These are phyloP conservation scores for Fusarium incarnatum DNA, from an alignment of 2,329 filamentous ascomycete species.

Conservation along the genomic window DNA sequence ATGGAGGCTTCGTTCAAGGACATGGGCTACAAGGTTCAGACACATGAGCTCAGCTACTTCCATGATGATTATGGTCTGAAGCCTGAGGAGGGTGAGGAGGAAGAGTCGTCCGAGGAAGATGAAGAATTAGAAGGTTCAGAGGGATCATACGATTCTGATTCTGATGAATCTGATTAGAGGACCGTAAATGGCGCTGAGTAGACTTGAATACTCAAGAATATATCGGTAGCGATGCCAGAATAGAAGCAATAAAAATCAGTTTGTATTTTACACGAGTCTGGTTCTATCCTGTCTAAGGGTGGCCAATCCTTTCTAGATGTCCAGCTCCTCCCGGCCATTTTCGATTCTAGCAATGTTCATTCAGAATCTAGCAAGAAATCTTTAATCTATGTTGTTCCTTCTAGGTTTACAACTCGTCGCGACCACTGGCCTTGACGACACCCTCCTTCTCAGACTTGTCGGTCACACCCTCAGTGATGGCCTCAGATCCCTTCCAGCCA, in stretches of 20 bases:
- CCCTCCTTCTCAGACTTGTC: conserved; percentile 55
- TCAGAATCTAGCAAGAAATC: not conserved
- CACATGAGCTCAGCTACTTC: conserved; percentile 81
- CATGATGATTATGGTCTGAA: conserved; percentile 90
- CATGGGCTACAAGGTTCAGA: conserved; percentile 82
- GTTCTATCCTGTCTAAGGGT: conserved; percentile 27
- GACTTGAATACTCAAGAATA: conserved; percentile 27
- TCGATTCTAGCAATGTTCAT: conserved; percentile 3
- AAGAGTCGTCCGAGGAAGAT: conserved; percentile 62
- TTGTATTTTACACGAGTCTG: conserved; percentile 40
- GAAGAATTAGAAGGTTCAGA: conserved; percentile 50
- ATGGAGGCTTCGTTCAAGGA: conserved; percentile 79
- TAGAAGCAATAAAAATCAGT: conserved; percentile 17
- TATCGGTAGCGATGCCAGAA: conserved; percentile 39
- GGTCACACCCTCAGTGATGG: conserved; percentile 54
- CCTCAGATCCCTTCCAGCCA: conserved; percentile 78
- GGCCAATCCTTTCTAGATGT: conserved; percentile 20
- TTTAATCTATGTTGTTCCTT: conserved; percentile 9
- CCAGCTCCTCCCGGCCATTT: conserved; percentile 17
- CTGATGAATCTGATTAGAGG: conserved; percentile 45
- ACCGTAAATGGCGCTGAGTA: conserved; percentile 21
- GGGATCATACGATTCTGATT: conserved; percentile 50
- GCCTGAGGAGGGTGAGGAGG: conserved; percentile 69
- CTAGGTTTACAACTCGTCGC: conserved; percentile 73
- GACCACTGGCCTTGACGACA: conserved; percentile 76